A percentile compares a stretch with the other conserved stretches of the same genome.
phyloP scores from a whole-genome alignment of 225 moss, liverwort and hornwort species.

The Marchantia paleacea region DNA sequence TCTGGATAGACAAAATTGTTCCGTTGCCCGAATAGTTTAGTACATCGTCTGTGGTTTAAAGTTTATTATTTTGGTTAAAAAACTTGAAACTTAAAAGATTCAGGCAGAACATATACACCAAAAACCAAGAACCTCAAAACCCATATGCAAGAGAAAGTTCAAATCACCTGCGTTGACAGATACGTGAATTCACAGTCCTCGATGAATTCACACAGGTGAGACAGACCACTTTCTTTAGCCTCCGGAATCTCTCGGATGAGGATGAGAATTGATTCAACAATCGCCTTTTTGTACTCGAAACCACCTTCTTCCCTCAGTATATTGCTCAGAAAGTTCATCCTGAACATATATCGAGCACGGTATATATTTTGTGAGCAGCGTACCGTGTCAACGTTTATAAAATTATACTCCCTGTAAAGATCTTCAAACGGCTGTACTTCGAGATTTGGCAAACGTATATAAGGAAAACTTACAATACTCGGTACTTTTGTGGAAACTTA shows the following conservation, averaged over 20 bases:
- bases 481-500: conserved; percentile 85
- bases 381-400: no score
- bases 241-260: conserved; percentile 97
- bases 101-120: no score
- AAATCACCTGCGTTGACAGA: conserved; percentile 78
- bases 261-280: conserved; percentile 88
- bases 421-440: background rate
- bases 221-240: conserved; percentile 87
- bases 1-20: conserved; percentile 30
- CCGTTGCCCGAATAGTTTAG: background rate
- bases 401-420: background rate
- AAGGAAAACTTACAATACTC: conserved; percentile 54
- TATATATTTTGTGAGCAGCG: no score
- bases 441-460: background rate
- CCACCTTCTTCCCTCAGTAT: conserved; percentile 91
- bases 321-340: conserved; percentile 85
- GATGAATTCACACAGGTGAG: conserved; percentile 89
- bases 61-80: no score
- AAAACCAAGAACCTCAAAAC: no score
- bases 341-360: conserved; percentile 22
- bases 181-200: conserved; percentile 98
- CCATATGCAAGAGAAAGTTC: background rate
- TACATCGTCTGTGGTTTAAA: no score
- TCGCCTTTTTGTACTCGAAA: conserved; percentile 93
- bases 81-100: no score